Percentiles rank a stretch among this genome's conserved stretches.
These are phyloP conservation scores for Gnaphalium uliginosum DNA, from an alignment of 129 eudicot genomes.

Conservation along the genomic window DNA sequence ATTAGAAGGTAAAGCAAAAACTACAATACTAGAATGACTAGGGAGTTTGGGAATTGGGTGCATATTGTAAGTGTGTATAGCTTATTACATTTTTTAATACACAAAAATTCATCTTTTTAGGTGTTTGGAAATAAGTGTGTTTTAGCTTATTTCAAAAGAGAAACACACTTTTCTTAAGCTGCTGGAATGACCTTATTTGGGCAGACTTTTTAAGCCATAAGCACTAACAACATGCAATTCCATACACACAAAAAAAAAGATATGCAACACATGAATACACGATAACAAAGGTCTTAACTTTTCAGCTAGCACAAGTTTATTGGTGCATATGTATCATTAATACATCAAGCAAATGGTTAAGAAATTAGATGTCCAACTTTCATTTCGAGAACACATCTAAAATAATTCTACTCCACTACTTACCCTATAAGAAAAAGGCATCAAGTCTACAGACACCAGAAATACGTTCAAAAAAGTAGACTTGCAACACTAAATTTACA, in stretches of 20 bases:
- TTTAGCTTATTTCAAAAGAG: not conserved
- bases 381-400: not conserved
- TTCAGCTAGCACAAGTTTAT: not conserved
- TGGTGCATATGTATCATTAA: not conserved
- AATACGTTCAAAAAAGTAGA: not conserved
- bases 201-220: not conserved
- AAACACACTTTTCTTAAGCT: not conserved
- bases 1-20: too few species aligned
- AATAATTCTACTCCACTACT: not conserved
- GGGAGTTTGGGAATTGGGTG: too few species aligned
- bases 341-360: not conserved
- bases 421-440: not conserved
- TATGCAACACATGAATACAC: not conserved
- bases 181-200: not conserved
- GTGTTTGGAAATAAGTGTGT: not conserved
- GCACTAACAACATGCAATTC: not conserved
- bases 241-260: not conserved
- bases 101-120: too few species aligned
- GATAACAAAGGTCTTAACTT: not conserved
- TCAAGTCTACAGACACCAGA: not conserved
- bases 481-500: slow-evolving; percentile 20
- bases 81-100: too few species aligned
- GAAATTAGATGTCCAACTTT: not conserved
- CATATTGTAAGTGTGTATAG: too few species aligned
- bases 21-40: too few species aligned